phyloP scores from a whole-genome alignment of 2,329 filamentous ascomycete species.

The Aureobasidium sp. region DNA sequence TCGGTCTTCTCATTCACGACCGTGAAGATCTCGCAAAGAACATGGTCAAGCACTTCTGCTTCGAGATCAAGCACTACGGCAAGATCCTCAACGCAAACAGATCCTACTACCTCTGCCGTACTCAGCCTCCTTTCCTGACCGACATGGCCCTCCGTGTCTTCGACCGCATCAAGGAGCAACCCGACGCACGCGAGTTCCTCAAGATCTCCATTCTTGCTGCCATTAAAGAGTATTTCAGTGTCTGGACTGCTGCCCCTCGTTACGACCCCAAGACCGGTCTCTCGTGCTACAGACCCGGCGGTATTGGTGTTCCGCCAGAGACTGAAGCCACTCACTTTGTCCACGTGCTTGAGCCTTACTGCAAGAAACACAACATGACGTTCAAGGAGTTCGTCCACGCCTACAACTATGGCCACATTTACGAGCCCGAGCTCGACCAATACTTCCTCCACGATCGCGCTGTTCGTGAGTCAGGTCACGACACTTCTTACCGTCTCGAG shows the following conservation, averaged over 20 bases:
- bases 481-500: conserved; percentile 91
- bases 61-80: conserved; percentile 96
- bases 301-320: conserved; percentile 80
- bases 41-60: conserved; percentile 95
- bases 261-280: conserved; percentile 70
- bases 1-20: conserved; percentile 80
- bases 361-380: conserved; percentile 71
- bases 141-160: conserved; percentile 95
- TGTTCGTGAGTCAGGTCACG: conserved; percentile 91
- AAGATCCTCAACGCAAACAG: conserved; percentile 97
- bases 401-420: conserved; percentile 71
- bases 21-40: conserved; percentile 79
- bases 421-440: conserved; percentile 81
- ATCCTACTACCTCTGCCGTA: conserved; percentile 89
- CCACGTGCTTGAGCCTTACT: conserved; percentile 73
- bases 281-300: conserved; percentile 76
- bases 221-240: conserved; percentile 91
- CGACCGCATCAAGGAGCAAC: conserved; percentile 83
- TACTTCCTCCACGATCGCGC: conserved; percentile 96
- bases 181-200: conserved; percentile 72
- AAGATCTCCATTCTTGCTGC: conserved; percentile 73
- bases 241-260: conserved; percentile 69
- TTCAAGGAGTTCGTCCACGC: conserved; percentile 79
- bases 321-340: conserved; percentile 82
- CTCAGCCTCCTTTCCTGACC: conserved; percentile 92